phyloP scores from a whole-genome alignment of 2,329 filamentous ascomycete species.

The Cercospora berteroae region DNA sequence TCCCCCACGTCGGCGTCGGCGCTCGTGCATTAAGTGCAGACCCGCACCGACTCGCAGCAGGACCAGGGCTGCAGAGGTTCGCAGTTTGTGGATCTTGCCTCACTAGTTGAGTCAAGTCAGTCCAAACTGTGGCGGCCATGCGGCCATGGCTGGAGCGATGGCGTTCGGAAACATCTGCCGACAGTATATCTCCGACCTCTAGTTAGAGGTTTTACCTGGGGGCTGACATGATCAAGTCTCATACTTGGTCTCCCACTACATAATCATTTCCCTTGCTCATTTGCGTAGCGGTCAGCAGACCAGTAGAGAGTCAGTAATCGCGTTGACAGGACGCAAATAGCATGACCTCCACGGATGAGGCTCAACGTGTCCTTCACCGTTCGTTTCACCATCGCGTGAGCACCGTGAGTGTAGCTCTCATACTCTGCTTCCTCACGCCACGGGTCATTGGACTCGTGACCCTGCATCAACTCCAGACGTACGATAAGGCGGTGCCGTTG shows the following conservation, averaged over 20 bases:
- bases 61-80: background rate
- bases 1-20: background rate
- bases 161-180: background rate
- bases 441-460: background rate
- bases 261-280: background rate
- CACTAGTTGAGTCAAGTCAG: background rate
- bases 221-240: background rate
- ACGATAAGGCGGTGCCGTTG: conserved; percentile 8
- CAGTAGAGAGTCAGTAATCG: background rate
- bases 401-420: background rate
- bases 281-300: background rate
- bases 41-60: background rate
- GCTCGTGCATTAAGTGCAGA: background rate
- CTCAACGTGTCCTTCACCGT: background rate
- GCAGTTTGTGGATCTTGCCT: background rate
- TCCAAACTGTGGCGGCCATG: background rate
- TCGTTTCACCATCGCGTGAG: background rate
- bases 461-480: background rate
- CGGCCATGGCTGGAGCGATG: background rate
- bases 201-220: background rate
- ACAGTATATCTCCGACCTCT: background rate
- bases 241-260: background rate
- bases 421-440: background rate
- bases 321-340: background rate
- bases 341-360: background rate